A percentile compares a stretch with the other conserved stretches of the same genome.
Evolutionary conservation across 257 asterid species (phyloP).

Genomic region (Solanum clarkiae): DNA sequence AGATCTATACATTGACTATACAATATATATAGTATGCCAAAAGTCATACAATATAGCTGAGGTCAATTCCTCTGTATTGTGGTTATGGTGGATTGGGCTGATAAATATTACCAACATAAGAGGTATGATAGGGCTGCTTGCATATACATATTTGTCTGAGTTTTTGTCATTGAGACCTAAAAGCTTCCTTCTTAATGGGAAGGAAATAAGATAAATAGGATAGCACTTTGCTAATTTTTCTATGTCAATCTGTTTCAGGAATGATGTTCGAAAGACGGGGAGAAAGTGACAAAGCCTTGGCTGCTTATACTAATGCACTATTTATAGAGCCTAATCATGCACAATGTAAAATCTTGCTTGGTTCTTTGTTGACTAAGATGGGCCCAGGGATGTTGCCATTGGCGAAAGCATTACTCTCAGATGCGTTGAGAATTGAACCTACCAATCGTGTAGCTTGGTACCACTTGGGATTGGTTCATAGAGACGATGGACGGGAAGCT

Average conservation of each 20-base stretch:
- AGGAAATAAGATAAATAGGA: neutral
- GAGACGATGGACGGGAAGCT: constrained; percentile 64
- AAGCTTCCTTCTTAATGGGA: neutral
- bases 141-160: neutral
- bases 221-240: neutral
- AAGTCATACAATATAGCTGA: neutral
- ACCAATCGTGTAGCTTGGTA: constrained; percentile 84
- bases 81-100: neutral
- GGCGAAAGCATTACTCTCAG: constrained; percentile 76
- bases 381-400: constrained; percentile 68
- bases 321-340: constrained; percentile 68
- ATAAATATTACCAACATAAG: neutral
- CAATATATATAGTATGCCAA: too few relatives aligned
- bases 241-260: constrained; percentile 27
- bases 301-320: constrained; percentile 57
- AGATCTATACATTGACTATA: too few relatives aligned
- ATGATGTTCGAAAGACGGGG: constrained; percentile 68
- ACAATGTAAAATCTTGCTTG: constrained; percentile 69
- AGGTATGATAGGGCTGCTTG: neutral
- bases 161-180: neutral
- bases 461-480: constrained; percentile 78
- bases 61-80: neutral
- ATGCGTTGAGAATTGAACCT: constrained; percentile 78
- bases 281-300: constrained; percentile 37
- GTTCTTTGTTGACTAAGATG: constrained; percentile 42